Evolutionary conservation across 2,329 filamentous ascomycete species (phyloP).

Genomic region (Trichoderma lentiforme): DNA sequence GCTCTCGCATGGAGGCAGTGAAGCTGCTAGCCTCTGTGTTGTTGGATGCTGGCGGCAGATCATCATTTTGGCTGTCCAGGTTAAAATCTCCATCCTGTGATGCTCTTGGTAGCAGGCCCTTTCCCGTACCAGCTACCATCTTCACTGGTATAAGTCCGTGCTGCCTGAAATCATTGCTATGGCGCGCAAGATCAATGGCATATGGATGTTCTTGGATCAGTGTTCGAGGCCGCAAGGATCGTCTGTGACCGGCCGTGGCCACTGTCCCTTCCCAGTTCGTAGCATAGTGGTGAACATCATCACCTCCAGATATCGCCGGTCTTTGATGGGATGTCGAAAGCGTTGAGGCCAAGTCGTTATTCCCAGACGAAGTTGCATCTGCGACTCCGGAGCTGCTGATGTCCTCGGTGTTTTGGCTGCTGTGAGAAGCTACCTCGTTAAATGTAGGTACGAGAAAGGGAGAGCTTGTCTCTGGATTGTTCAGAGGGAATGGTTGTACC

Average conservation of each 20-base stretch:
- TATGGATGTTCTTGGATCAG: constrained; percentile 61
- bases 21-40: constrained; percentile 30
- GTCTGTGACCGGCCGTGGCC: constrained; percentile 36
- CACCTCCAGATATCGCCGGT: not conserved
- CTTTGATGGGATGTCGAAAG: not conserved
- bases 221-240: constrained; percentile 56
- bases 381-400: too few relatives aligned
- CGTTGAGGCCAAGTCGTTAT: not conserved
- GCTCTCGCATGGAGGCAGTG: constrained; percentile 21
- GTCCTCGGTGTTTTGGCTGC: not conserved
- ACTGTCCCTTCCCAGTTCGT: constrained; percentile 27
- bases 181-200: constrained; percentile 53
- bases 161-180: constrained; percentile 50
- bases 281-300: constrained; percentile 13
- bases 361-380: not conserved
- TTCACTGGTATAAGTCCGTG: constrained; percentile 54
- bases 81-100: constrained; percentile 52
- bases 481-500: not conserved
- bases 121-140: constrained; percentile 34
- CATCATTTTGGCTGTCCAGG: constrained; percentile 47
- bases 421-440: not conserved
- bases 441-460: constrained; percentile 28
- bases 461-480: constrained; percentile 24
- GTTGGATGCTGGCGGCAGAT: constrained; percentile 32
- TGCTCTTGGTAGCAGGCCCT: constrained; percentile 39